Conservation (phyloP, 2,329 filamentous ascomycete species). For the Cordyceps cateniannulata region DNA sequence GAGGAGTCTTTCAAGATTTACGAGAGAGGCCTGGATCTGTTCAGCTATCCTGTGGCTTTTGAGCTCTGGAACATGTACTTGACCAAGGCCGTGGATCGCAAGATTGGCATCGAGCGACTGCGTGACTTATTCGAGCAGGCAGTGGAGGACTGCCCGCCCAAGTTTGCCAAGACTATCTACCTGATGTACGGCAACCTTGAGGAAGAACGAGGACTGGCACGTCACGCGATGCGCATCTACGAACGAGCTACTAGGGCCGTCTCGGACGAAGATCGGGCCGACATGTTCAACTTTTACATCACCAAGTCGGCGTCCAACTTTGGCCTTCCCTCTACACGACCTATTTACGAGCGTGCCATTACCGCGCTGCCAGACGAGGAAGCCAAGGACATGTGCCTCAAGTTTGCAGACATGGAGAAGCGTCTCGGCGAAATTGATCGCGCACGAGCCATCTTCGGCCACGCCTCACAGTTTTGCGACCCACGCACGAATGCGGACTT, state of each 20-base stretch:
- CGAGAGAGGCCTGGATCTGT: slow-evolving; percentile 93
- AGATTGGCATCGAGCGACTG: slow-evolving; percentile 89
- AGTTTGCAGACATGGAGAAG: slow-evolving; percentile 96
- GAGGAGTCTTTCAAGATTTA: slow-evolving; percentile 98
- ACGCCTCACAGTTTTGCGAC: slow-evolving; percentile 96
- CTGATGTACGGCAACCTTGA: slow-evolving; percentile 98
- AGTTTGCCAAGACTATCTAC: slow-evolving; percentile 92
- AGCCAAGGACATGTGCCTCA: slow-evolving; percentile 96
- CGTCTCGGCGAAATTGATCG: slow-evolving; percentile 89
- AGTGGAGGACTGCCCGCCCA: slow-evolving; percentile 86
- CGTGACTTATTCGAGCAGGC: slow-evolving; percentile 97
- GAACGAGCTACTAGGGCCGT: slow-evolving; percentile 94
- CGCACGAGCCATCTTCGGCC: slow-evolving; percentile 89
- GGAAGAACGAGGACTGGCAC: slow-evolving; percentile 87
- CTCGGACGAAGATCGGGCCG: slow-evolving; percentile 84
- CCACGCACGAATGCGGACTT: slow-evolving; percentile 83
- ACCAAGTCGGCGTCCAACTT: slow-evolving; percentile 98
- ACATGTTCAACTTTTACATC: slow-evolving; percentile 99
- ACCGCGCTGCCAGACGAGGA: slow-evolving; percentile 87
- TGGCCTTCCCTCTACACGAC: slow-evolving; percentile 84
- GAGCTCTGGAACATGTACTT: slow-evolving; percentile 98
- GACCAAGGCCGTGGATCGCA: slow-evolving; percentile 92
- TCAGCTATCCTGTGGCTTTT: slow-evolving; percentile 96
- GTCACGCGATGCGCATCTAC: slow-evolving; percentile 98
- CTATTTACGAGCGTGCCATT: slow-evolving; percentile 95